Evolutionary conservation across 768 basidiomycete species (phyloP).

Genomic region (Termitomyces sp.): DNA sequence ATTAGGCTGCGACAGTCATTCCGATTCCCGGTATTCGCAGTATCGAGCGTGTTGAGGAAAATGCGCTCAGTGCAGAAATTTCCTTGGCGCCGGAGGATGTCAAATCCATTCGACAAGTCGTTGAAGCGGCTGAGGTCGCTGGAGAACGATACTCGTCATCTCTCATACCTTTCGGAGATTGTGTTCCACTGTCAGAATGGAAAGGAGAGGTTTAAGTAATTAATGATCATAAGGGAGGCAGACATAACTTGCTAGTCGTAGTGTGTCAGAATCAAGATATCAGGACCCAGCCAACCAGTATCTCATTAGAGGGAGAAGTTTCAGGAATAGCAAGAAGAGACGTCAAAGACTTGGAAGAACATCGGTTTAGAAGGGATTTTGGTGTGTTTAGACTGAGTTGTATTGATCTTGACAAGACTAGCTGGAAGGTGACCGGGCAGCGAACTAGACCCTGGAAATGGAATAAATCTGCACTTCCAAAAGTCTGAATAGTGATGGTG

Average conservation of each 20-base stretch:
- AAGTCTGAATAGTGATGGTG: too few relatives aligned
- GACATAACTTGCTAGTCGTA: neutral
- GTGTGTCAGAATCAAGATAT: too few relatives aligned
- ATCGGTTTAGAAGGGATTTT: too few relatives aligned
- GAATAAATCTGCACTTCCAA: too few relatives aligned
- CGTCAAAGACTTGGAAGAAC: too few relatives aligned
- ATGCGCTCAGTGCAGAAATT: constrained; percentile 15
- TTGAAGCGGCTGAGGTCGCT: constrained; percentile 11
- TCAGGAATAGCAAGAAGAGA: too few relatives aligned
- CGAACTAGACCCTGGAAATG: too few relatives aligned
- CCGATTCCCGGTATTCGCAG: constrained; percentile 1
- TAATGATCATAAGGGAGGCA: neutral
- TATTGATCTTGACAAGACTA: too few relatives aligned
- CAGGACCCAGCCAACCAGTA: too few relatives aligned
- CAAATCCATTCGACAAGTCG: constrained; percentile 16
- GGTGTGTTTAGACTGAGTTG: too few relatives aligned
- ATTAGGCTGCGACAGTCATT: neutral
- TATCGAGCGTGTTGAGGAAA: constrained; percentile 16
- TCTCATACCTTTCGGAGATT: constrained; percentile 14
- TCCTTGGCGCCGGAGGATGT: constrained; percentile 14
- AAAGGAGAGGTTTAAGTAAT: constrained; percentile 6
- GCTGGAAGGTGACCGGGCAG: too few relatives aligned
- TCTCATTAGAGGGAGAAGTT: too few relatives aligned
- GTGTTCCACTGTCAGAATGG: constrained; percentile 14
- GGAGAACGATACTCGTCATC: constrained; percentile 16